These are phyloP conservation scores for Centaurea solstitialis DNA, from an alignment of 129 eudicot genomes.

Conservation along the genomic window DNA sequence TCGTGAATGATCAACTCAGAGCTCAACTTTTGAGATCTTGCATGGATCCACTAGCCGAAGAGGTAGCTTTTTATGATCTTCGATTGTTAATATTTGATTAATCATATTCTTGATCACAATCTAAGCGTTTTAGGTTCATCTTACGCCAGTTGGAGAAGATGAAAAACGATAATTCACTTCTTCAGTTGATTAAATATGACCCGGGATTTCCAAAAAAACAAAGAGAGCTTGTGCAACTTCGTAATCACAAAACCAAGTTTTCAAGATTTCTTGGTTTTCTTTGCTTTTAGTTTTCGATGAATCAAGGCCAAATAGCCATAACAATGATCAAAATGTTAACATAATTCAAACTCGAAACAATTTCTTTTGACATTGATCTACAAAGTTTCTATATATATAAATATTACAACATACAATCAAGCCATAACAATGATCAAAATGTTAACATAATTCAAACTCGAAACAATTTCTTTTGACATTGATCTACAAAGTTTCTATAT, in stretches of 20 bases:
- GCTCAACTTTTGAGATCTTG: conserved; percentile 60
- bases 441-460: neutral
- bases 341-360: neutral
- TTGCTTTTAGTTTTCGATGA: neutral
- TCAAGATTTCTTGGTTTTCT: neutral
- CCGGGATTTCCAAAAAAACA: conserved; percentile 51
- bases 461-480: neutral
- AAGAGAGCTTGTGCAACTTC: conserved; percentile 56
- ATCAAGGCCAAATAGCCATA: conserved; percentile 78
- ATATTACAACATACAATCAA: conserved; percentile 8
- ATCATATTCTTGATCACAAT: neutral
- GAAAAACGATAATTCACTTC: conserved; percentile 68
- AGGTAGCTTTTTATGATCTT: conserved; percentile 53
- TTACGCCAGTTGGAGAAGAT: conserved; percentile 69
- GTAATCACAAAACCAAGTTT: conserved; percentile 26
- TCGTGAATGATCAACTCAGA: conserved; percentile 40
- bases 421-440: neutral
- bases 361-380: conserved; percentile 8
- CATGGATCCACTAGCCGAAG: conserved; percentile 81
- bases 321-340: neutral
- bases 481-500: conserved; percentile 17
- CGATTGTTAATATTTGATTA: neutral
- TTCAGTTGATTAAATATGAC: conserved; percentile 40
- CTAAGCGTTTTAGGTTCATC: neutral
- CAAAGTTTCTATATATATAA: conserved; percentile 9